phyloP scores from a whole-genome alignment of 1,139 yeast genomes.

The Candida sojae region DNA sequence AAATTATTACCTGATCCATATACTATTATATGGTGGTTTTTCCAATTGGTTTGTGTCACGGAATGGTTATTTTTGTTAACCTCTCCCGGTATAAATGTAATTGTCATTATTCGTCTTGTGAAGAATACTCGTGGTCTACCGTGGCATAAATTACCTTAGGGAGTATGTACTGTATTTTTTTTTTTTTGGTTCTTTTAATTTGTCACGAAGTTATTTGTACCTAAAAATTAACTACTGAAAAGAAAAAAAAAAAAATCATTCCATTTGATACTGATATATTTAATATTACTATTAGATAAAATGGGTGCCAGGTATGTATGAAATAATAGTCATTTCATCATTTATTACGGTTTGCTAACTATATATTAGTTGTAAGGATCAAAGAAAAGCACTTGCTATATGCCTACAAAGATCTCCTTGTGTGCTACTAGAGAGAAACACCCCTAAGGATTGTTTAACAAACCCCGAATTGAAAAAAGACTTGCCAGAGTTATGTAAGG shows the following conservation, averaged over 20 bases:
- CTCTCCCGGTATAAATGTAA: slow-evolving; percentile 82
- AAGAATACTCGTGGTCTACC: too few relatives aligned
- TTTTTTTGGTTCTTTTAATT: too few relatives aligned
- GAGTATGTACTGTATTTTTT: too few relatives aligned
- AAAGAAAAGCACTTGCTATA: slow-evolving; percentile 88
- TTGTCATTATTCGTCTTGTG: slow-evolving; percentile 44
- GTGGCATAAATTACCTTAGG: too few relatives aligned
- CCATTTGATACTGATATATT: background rate
- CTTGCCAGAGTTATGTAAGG: slow-evolving; percentile 85
- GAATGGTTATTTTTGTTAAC: slow-evolving; percentile 62
- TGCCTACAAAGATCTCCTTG: slow-evolving; percentile 97
- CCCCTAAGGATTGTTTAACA: slow-evolving; percentile 85
- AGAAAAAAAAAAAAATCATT: slow-evolving; percentile 4
- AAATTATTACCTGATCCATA: slow-evolving; percentile 90
- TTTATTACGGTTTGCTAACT: background rate
- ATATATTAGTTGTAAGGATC: slow-evolving; percentile 80
- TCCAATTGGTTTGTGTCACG: slow-evolving; percentile 69
- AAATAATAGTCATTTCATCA: background rate
- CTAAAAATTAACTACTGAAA: background rate
- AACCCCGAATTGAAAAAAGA: slow-evolving; percentile 75
- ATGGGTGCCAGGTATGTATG: slow-evolving; percentile 37
- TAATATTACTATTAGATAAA: background rate
- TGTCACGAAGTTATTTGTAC: background rate
- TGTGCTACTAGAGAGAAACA: slow-evolving; percentile 84
- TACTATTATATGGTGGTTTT: slow-evolving; percentile 60